A percentile compares a stretch with the other conserved stretches of the same genome.
phyloP scores from a whole-genome alignment of 768 basidiomycete genomes.

The Pisolithus albus region DNA sequence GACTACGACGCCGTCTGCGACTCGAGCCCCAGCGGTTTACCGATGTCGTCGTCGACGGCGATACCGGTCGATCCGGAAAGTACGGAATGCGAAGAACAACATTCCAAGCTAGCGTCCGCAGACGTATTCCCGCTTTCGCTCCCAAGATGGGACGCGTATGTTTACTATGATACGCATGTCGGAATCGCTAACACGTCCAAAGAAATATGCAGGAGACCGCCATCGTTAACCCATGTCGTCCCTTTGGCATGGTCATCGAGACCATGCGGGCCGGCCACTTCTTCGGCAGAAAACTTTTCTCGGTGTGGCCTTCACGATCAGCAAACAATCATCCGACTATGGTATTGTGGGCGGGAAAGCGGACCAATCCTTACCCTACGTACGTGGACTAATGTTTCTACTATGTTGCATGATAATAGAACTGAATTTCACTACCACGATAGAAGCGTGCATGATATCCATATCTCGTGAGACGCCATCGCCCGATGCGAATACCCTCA shows the following conservation, averaged over 20 bases:
- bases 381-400: no score
- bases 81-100: slow-evolving; percentile 13
- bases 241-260: slow-evolving; percentile 44
- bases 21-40: slow-evolving; percentile 13
- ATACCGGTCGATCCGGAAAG: slow-evolving; percentile 16
- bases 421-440: no score
- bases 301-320: no score
- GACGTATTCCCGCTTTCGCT: background rate
- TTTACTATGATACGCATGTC: background rate
- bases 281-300: no score
- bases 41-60: slow-evolving; percentile 13
- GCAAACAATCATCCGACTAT: no score
- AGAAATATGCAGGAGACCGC: slow-evolving; percentile 9
- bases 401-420: no score
- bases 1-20: slow-evolving; percentile 5
- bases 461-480: no score
- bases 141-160: background rate
- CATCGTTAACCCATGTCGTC: slow-evolving; percentile 39
- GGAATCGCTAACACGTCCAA: background rate
- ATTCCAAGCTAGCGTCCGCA: background rate
- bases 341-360: no score
- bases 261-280: no score
- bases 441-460: no score
- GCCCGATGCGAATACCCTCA: no score
- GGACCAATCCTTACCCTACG: no score